Evolutionary conservation across 2,329 filamentous ascomycete species (phyloP).

Genomic region (Aspergillus fijiensis): DNA sequence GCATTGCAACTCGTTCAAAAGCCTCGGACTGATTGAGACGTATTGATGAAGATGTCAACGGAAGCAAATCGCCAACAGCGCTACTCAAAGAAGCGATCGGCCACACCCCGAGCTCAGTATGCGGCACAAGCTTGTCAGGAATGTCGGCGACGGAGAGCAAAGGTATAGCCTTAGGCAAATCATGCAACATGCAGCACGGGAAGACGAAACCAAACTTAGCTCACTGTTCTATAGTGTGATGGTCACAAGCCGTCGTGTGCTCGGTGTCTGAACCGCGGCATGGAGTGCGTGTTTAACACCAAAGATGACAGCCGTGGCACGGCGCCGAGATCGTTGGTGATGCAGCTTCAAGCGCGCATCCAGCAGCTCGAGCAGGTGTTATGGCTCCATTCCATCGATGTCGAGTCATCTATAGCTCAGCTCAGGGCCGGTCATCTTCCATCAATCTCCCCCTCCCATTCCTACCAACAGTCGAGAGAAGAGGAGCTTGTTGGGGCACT

Average conservation of each 20-base stretch:
- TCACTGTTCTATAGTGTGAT: neutral
- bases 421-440: neutral
- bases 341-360: neutral
- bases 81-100: too few relatives aligned
- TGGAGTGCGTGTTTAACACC: neutral
- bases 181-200: neutral
- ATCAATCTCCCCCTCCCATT: too few relatives aligned
- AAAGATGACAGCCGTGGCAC: neutral
- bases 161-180: neutral
- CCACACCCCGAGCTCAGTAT: neutral
- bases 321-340: neutral
- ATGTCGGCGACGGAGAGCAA: neutral
- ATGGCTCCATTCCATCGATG: slow-evolving; percentile 1
- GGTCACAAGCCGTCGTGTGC: neutral
- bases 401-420: neutral
- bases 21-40: too few relatives aligned
- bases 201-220: neutral
- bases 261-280: neutral
- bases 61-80: too few relatives aligned
- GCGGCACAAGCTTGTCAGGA: neutral
- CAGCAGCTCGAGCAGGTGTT: neutral
- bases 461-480: too few relatives aligned
- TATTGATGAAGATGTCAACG: too few relatives aligned
- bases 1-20: too few relatives aligned
- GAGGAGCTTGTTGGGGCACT: neutral